Evolutionary conservation across 352 stramenopile genomes (phyloP).

Genomic region (Hyaloperonospora brassicae): DNA sequence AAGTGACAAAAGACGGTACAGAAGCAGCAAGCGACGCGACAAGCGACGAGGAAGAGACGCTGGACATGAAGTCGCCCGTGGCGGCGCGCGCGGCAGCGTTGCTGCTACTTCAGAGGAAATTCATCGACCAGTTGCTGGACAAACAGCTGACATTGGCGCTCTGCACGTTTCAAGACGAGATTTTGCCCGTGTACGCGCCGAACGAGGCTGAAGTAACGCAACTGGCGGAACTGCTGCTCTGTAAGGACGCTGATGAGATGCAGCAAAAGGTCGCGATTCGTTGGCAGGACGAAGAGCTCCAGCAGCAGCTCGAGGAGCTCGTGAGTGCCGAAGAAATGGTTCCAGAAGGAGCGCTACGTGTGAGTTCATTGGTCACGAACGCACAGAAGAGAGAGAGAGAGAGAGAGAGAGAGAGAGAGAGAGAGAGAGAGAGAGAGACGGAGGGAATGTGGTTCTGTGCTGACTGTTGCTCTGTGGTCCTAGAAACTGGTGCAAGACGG

Average conservation of each 20-base stretch:
- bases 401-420: too few relatives aligned
- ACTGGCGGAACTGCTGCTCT: conserved; percentile 53
- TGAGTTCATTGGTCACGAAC: conserved; percentile 16
- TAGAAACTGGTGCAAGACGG: conserved; percentile 40
- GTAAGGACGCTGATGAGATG: conserved; percentile 33
- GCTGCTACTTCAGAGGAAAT: conserved; percentile 64
- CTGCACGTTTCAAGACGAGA: conserved; percentile 59
- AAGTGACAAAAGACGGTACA: not conserved
- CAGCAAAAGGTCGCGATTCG: conserved; percentile 27
- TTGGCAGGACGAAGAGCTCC: conserved; percentile 41
- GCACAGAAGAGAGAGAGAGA: too few relatives aligned
- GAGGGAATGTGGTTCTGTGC: not conserved
- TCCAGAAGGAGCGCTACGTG: conserved; percentile 44
- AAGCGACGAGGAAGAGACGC: not conserved
- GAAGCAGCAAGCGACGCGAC: not conserved
- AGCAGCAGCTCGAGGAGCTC: conserved; percentile 40
- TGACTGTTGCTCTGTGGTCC: conserved; percentile 3
- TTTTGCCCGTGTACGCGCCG: conserved; percentile 37
- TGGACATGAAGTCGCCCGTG: conserved; percentile 39
- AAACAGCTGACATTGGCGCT: conserved; percentile 37
- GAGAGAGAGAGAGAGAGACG: not conserved
- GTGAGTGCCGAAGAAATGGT: conserved; percentile 65
- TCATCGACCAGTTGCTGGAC: conserved; percentile 38
- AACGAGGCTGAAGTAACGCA: conserved; percentile 44
- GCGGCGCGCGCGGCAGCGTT: conserved; percentile 36